Conservation (phyloP, 805 yeast genomes). For the Schwanniomyces occidentalis region DNA sequence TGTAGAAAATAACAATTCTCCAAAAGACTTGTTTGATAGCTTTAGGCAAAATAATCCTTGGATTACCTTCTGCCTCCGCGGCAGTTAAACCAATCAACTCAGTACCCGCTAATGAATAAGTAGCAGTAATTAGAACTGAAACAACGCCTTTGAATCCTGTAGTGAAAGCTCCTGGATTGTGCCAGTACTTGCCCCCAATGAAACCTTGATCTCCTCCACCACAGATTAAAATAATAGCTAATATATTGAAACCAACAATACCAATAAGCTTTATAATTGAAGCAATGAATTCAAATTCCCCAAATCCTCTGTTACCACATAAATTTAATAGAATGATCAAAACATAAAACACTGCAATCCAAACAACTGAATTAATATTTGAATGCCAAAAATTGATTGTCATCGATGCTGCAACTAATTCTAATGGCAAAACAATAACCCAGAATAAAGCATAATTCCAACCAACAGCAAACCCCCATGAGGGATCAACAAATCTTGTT, state of each 20-base stretch:
- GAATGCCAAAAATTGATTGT: slow-evolving; percentile 43
- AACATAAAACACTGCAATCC: slow-evolving; percentile 42
- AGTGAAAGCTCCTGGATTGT: slow-evolving; percentile 36
- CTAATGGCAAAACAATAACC: slow-evolving; percentile 45
- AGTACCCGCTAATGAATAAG: slow-evolving; percentile 45
- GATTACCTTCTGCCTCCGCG: slow-evolving; percentile 37
- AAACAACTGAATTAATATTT: slow-evolving; percentile 38
- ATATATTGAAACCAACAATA: slow-evolving; percentile 40
- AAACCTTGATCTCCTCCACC: slow-evolving; percentile 44
- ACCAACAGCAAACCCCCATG: slow-evolving; percentile 48
- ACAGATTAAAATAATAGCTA: slow-evolving; percentile 39
- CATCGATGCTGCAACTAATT: slow-evolving; percentile 42
- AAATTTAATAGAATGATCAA: slow-evolving; percentile 35
- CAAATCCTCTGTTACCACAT: slow-evolving; percentile 37
- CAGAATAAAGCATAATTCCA: slow-evolving; percentile 46
- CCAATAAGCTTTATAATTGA: slow-evolving; percentile 38
- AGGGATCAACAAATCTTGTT: slow-evolving; percentile 41
- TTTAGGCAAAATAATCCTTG: slow-evolving; percentile 38
- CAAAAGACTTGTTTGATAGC: slow-evolving; percentile 46
- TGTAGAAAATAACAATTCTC: slow-evolving; percentile 41
- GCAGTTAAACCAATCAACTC: slow-evolving; percentile 43
- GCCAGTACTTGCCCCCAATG: slow-evolving; percentile 40
- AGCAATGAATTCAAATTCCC: slow-evolving; percentile 37
- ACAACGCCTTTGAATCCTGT: slow-evolving; percentile 44
- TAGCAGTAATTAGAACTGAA: slow-evolving; percentile 40